These are phyloP conservation scores for Neurospora intermedia DNA, from an alignment of 495 filamentous ascomycete genomes.

Conservation along the genomic window DNA sequence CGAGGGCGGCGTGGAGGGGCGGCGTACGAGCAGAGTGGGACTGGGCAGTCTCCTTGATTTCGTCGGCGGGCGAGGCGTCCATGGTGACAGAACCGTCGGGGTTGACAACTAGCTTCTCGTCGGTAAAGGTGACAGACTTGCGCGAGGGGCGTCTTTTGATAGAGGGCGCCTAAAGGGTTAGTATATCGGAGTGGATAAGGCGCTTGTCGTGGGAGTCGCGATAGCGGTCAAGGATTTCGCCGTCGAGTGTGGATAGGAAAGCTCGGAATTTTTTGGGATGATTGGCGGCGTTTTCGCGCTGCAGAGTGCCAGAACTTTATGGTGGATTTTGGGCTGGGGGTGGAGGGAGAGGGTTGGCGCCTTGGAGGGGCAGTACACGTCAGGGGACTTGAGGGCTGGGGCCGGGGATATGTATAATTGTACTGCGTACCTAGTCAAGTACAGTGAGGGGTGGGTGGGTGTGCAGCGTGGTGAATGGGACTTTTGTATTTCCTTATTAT, in stretches of 20 bases:
- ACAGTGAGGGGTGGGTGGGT: neutral
- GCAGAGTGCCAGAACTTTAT: neutral
- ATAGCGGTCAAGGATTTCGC: neutral
- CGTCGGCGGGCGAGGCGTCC: conserved; percentile 48
- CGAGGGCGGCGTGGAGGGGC: conserved; percentile 39
- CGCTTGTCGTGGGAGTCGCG: neutral
- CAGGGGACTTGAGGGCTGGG: neutral
- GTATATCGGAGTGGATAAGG: conserved; percentile 5
- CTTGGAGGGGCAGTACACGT: neutral
- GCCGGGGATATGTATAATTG: neutral
- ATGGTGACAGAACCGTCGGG: conserved; percentile 69
- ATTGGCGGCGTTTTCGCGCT: neutral
- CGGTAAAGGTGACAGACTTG: conserved; percentile 86
- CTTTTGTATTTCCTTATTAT: neutral
- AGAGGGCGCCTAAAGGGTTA: conserved; percentile 32
- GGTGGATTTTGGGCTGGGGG: neutral
- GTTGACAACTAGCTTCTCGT: conserved; percentile 73
- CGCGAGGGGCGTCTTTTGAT: conserved; percentile 47
- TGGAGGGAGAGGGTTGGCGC: neutral
- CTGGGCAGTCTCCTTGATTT: conserved; percentile 58
- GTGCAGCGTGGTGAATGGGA: neutral
- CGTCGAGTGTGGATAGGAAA: neutral
- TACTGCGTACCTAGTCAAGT: neutral
- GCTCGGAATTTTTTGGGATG: neutral
- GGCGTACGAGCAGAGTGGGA: conserved; percentile 57